Conservation (phyloP, 768 basidiomycete genomes). For the Rickenella mellea region DNA sequence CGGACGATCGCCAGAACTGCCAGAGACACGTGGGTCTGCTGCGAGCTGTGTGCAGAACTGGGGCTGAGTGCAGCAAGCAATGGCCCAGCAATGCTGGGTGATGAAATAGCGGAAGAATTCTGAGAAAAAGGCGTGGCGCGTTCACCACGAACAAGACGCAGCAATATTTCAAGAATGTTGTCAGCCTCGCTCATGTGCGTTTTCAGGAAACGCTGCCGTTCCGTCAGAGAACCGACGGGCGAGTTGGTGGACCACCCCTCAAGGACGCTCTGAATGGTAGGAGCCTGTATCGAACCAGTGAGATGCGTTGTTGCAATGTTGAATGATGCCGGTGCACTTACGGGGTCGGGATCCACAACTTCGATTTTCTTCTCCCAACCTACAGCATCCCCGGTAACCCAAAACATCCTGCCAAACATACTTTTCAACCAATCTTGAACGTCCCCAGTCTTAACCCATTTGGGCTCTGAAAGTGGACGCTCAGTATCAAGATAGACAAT, state of each 20-base stretch:
- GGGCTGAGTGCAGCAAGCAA: slow-evolving; percentile 59
- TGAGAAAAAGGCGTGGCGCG: slow-evolving; percentile 65
- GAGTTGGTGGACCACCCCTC: slow-evolving; percentile 88
- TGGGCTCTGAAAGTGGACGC: slow-evolving; percentile 87
- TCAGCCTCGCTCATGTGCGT: slow-evolving; percentile 81
- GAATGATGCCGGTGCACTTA: slow-evolving; percentile 30
- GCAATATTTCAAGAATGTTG: slow-evolving; percentile 86
- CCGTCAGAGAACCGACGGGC: slow-evolving; percentile 58
- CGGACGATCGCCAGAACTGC: slow-evolving; percentile 89
- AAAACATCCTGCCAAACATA: slow-evolving; percentile 83
- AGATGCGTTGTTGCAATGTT: neutral
- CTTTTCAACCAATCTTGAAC: slow-evolving; percentile 88
- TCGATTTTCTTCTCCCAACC: slow-evolving; percentile 93
- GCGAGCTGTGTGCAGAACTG: slow-evolving; percentile 72
- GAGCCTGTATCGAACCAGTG: slow-evolving; percentile 44
- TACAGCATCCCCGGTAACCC: slow-evolving; percentile 74
- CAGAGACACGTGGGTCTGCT: slow-evolving; percentile 91
- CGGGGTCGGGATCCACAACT: slow-evolving; percentile 91
- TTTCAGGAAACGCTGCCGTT: slow-evolving; percentile 81
- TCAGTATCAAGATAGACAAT: slow-evolving; percentile 76
- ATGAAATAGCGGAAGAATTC: slow-evolving; percentile 39
- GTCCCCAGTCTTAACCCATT: slow-evolving; percentile 94
- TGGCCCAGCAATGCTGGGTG: slow-evolving; percentile 58
- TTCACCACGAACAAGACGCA: slow-evolving; percentile 87
- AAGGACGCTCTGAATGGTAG: slow-evolving; percentile 84